These are phyloP conservation scores for Solanum virginianum DNA, from an alignment of 257 asterid species.

Conservation along the genomic window DNA sequence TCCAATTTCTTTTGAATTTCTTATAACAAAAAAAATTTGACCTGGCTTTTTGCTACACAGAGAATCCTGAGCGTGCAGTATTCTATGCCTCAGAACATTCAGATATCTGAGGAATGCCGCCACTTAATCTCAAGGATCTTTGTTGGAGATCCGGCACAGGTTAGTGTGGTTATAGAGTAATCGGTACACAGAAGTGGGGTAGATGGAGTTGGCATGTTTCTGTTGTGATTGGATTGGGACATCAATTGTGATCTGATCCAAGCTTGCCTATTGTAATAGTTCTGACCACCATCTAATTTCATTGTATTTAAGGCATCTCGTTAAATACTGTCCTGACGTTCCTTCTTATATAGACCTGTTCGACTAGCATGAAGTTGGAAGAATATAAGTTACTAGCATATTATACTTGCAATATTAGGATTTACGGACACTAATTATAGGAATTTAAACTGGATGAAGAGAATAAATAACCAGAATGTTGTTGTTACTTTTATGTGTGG, in stretches of 20 bases:
- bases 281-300: neutral
- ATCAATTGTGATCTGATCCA: neutral
- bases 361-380: neutral
- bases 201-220: neutral
- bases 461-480: neutral
- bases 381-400: neutral
- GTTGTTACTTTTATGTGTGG: neutral
- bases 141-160: constrained; percentile 58
- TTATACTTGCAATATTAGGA: neutral
- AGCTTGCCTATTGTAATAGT: neutral
- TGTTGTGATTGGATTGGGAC: neutral
- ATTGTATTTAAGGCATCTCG: neutral
- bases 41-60: constrained; percentile 10
- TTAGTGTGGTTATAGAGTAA: constrained; percentile 10
- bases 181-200: neutral
- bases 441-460: neutral
- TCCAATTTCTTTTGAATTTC: neutral
- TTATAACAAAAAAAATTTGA: neutral
- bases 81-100: constrained; percentile 44
- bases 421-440: neutral
- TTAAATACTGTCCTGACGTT: neutral
- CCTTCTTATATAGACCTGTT: neutral
- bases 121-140: constrained; percentile 62
- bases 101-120: constrained; percentile 54
- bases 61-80: constrained; percentile 59